A percentile compares a stretch with the other conserved stretches of the same genome.
Evolutionary conservation across 2,329 filamentous ascomycete species (phyloP).

Genomic region (Verticillium zaregamsianum): DNA sequence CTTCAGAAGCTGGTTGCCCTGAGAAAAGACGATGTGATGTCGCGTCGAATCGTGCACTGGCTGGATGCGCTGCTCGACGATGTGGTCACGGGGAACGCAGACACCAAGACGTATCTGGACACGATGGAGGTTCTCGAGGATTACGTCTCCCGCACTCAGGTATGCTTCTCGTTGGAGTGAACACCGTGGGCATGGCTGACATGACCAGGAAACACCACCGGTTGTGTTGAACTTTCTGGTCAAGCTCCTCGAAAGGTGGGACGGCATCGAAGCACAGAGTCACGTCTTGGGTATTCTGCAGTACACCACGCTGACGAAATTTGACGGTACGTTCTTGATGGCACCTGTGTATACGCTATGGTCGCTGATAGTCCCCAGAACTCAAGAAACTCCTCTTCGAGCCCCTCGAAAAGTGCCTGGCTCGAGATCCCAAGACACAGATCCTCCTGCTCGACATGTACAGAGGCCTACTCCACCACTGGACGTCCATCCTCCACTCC

Average conservation of each 20-base stretch:
- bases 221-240: slow-evolving; percentile 45
- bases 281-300: slow-evolving; percentile 55
- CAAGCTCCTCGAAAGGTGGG: slow-evolving; percentile 56
- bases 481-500: slow-evolving; percentile 43
- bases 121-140: slow-evolving; percentile 51
- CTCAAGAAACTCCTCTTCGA: slow-evolving; percentile 44
- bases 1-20: slow-evolving; percentile 74
- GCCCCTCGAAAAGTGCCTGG: slow-evolving; percentile 38
- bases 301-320: slow-evolving; percentile 50
- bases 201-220: slow-evolving; percentile 25
- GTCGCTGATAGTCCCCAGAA: slow-evolving; percentile 36
- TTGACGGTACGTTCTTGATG: slow-evolving; percentile 41
- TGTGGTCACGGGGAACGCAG: slow-evolving; percentile 46
- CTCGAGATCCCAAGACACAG: slow-evolving; percentile 41
- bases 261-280: slow-evolving; percentile 51
- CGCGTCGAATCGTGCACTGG: slow-evolving; percentile 56
- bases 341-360: background rate
- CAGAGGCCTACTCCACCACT: slow-evolving; percentile 58
- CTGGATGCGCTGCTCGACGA: slow-evolving; percentile 52
- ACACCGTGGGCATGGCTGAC: slow-evolving; percentile 1
- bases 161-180: slow-evolving; percentile 22
- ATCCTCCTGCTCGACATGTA: slow-evolving; percentile 63
- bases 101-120: slow-evolving; percentile 44
- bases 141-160: slow-evolving; percentile 54
- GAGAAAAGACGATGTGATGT: slow-evolving; percentile 48